Base-by-base conservation (phyloP, 169 alveolate genomes). In the Plasmodium cynomolgi region DNA sequence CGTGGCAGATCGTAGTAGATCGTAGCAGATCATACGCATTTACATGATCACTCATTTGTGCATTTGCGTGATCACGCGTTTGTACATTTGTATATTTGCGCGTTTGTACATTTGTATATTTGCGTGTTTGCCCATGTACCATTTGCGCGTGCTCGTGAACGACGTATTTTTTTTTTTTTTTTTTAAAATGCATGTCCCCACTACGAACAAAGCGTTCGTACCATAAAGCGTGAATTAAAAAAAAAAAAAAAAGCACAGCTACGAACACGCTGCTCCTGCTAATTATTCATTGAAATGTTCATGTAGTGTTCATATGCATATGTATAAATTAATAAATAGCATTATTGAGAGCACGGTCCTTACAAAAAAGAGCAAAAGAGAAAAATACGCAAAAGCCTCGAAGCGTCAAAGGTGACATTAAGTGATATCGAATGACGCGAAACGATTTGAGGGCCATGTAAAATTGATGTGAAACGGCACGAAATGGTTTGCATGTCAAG, bases 251-350 rank as follows among this genome's bases (percentile, higher is more conserved):
- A 26, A 68, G 39, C 31, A 26, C 15, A 5, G 41, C 77, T 68
- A 68, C 17, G 37, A n/a, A 68, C 41, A 23, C 41, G 15, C 29
- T 29, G 77, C 77, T 23, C 15, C 11, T 68, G 41, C 37, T 68
- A 23, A 68, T 20, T 68, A 68, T 68, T 26, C 77, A 29, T 1
- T 68, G 77, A 68, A 68, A 68, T 68, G n/a, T 29, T 68, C 31
- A 26, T 68, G n/a, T 68, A 20, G n/a, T 11, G 0, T 11, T 23
- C 4, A 68, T 68, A 26, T 68, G 17, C 77, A 26, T 23, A 68
- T 68, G n/a, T 68, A 68, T 68, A 68, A 68, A 68, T 68, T 68
- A 68, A 68, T 68, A 68, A 68, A 68, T 68, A 34, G 37, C 77
- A 62, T 26, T 68, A 68, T 26, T 68, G 37, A 68, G 4, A 68